Conservation (phyloP, 441 rosid species). For the Theobroma grandiflorum region DNA sequence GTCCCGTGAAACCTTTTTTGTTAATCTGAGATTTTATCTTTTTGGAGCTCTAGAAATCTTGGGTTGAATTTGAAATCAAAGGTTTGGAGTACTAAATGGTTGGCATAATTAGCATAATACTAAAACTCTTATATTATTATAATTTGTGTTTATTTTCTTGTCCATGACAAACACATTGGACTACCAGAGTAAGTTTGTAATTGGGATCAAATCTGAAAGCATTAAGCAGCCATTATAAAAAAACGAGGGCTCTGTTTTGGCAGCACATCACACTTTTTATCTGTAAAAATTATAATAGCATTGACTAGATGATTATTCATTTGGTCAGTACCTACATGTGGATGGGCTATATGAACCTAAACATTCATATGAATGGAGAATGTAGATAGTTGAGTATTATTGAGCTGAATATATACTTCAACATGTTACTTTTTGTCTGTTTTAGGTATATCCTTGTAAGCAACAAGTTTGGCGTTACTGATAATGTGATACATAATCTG, state of each 20-base stretch:
- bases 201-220: not conserved
- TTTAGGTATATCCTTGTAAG: not conserved
- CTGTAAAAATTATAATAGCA: not conserved
- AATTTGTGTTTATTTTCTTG: not conserved
- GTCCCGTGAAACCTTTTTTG: not conserved
- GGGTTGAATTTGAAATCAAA: not conserved
- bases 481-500: constrained; percentile 37
- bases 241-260: not conserved
- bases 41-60: not conserved
- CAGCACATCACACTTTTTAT: not conserved
- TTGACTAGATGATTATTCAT: not conserved
- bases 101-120: too few species aligned
- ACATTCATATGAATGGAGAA: not conserved
- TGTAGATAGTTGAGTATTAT: not conserved
- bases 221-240: not conserved
- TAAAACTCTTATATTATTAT: not conserved
- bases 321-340: constrained; percentile 1
- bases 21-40: not conserved
- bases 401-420: constrained; percentile 1
- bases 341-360: not conserved
- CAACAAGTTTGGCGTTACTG: constrained; percentile 22
- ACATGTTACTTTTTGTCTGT: not conserved
- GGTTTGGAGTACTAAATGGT: not conserved
- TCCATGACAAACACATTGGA: not conserved
- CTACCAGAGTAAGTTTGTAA: not conserved